Evolutionary conservation across 2,329 filamentous ascomycete genomes (phyloP).

Genomic region (Rutstroemia sp.): DNA sequence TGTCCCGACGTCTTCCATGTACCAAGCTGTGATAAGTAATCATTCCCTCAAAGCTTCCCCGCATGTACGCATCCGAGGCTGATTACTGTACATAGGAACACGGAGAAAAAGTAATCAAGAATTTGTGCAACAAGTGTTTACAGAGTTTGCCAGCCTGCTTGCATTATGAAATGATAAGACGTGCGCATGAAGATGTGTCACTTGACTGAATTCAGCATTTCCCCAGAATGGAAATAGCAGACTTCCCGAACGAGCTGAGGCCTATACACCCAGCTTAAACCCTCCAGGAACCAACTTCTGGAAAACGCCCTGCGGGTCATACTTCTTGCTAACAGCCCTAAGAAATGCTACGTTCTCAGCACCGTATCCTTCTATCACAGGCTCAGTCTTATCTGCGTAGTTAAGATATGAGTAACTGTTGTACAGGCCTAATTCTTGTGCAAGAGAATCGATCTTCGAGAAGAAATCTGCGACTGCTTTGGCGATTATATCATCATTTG

Average conservation of each 20-base stretch:
- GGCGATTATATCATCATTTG: neutral
- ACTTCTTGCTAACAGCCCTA: constrained; percentile 27
- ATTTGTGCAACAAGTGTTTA: neutral
- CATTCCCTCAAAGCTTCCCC: neutral
- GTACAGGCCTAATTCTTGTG: neutral
- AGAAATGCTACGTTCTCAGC: constrained; percentile 32
- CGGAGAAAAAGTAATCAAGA: neutral
- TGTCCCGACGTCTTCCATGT: too few species aligned
- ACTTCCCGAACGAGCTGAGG: neutral
- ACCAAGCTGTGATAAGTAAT: neutral
- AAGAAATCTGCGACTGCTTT: neutral
- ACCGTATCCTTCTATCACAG: constrained; percentile 37
- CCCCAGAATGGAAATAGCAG: neutral
- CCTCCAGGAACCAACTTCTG: constrained; percentile 22
- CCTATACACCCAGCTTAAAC: constrained; percentile 8
- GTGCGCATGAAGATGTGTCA: neutral
- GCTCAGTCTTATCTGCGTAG: constrained; percentile 37
- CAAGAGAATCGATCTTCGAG: neutral
- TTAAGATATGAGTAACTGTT: constrained; percentile 34
- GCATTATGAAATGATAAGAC: neutral
- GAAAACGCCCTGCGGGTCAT: constrained; percentile 33
- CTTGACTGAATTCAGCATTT: neutral
- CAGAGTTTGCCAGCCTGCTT: neutral
- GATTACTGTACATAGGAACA: neutral
- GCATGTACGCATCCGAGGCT: neutral